These are phyloP conservation scores for Saccharomycopsis sp. DNA, from an alignment of 805 yeast species.

Conservation along the genomic window DNA sequence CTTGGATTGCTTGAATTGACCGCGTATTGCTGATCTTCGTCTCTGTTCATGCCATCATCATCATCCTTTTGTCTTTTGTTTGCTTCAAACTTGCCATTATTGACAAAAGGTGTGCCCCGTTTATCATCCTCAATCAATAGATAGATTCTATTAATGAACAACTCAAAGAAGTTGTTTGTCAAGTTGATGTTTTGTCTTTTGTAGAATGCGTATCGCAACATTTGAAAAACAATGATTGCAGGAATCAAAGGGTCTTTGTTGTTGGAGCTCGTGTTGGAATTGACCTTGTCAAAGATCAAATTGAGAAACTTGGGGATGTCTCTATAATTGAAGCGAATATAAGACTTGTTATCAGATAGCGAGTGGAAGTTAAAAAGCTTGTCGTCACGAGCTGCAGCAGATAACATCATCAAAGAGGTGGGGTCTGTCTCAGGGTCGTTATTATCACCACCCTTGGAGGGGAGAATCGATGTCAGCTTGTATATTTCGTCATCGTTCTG, in stretches of 20 bases:
- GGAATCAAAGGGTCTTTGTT: slow-evolving; percentile 50
- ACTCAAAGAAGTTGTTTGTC: slow-evolving; percentile 49
- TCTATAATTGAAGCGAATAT: slow-evolving; percentile 51
- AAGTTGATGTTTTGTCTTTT: slow-evolving; percentile 46
- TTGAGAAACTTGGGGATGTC: slow-evolving; percentile 66
- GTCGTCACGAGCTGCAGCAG: neutral
- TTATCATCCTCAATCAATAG: slow-evolving; percentile 13
- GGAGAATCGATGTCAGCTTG: slow-evolving; percentile 1
- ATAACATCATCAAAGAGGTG: neutral
- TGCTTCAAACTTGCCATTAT: neutral
- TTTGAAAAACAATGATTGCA: slow-evolving; percentile 61
- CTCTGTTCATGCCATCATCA: neutral
- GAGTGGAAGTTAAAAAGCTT: slow-evolving; percentile 8
- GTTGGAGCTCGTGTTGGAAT: slow-evolving; percentile 32
- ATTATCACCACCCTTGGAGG: neutral
- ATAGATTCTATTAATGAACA: slow-evolving; percentile 24
- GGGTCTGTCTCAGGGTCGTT: slow-evolving; percentile 3
- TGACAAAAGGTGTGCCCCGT: neutral
- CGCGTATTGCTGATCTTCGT: neutral
- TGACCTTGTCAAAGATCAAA: slow-evolving; percentile 46
- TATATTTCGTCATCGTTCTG: slow-evolving; percentile 5
- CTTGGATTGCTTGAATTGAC: neutral
- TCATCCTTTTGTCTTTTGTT: neutral
- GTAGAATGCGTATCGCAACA: slow-evolving; percentile 58
- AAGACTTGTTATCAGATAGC: slow-evolving; percentile 35